A percentile compares a stretch with the other conserved stretches of the same genome.
phyloP scores from a whole-genome alignment of 352 stramenopile genomes.

The Pythium pectinolyticum region DNA sequence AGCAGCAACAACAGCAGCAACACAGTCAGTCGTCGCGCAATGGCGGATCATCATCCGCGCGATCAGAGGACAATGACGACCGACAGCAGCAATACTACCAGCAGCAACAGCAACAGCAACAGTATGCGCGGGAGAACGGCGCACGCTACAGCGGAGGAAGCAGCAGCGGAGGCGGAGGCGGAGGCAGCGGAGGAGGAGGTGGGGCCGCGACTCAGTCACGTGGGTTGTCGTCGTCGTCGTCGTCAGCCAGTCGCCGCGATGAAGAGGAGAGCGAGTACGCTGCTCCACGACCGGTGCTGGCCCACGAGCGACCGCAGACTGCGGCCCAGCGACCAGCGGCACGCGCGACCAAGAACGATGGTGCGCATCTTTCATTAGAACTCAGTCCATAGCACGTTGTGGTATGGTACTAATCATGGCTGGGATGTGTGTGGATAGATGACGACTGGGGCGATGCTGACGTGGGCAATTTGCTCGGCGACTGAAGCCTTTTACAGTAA shows the following conservation, averaged over 20 bases:
- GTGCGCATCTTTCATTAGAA: constrained; percentile 29
- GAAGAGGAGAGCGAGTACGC: constrained; percentile 41
- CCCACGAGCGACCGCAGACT: constrained; percentile 30
- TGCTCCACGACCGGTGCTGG: constrained; percentile 36
- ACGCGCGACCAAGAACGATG: constrained; percentile 51
- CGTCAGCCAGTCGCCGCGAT: constrained; percentile 33
- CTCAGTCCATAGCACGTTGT: neutral
- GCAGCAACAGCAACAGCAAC: constrained; percentile 25
- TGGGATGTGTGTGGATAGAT: too few relatives aligned
- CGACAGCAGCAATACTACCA: constrained; percentile 24
- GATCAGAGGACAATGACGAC: constrained; percentile 36
- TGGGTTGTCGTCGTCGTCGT: constrained; percentile 9
- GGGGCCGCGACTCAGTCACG: constrained; percentile 3
- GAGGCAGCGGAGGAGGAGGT: neutral
- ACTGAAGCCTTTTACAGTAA: too few relatives aligned
- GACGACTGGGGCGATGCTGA: constrained; percentile 84
- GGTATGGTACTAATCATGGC: too few relatives aligned
- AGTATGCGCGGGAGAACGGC: constrained; percentile 22
- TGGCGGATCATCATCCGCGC: constrained; percentile 23
- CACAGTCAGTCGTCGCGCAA: constrained; percentile 8
- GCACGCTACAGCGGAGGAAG: constrained; percentile 16
- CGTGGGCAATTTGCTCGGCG: constrained; percentile 70
- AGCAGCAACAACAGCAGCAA: constrained; percentile 16
- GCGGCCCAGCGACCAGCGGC: constrained; percentile 26
- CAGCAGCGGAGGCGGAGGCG: constrained; percentile 16